Conservation (phyloP, 2,329 filamentous ascomycete species). For the Arthrobotrys pseudoclavata region DNA sequence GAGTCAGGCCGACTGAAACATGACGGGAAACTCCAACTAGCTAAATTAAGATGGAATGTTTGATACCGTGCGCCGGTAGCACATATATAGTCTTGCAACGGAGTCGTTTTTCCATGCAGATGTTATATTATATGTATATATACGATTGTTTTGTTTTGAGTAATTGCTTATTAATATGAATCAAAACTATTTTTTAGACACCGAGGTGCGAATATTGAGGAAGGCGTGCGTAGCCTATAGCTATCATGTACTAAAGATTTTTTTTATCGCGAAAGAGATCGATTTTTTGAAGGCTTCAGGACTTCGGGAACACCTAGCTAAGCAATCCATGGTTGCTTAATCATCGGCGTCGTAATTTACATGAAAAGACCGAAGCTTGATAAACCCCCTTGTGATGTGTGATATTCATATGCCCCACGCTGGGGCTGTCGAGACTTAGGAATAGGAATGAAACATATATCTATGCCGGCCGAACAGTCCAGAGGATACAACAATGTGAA, state of each 20-base stretch:
- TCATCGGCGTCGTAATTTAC: neutral
- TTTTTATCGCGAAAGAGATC: neutral
- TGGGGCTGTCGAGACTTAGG: constrained; percentile 1
- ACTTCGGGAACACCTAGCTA: neutral
- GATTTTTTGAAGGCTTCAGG: neutral
- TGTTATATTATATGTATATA: neutral
- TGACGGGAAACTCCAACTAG: neutral
- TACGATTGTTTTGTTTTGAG: neutral
- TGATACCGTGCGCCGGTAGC: neutral
- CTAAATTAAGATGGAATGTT: neutral
- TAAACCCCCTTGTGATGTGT: neutral
- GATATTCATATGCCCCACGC: neutral
- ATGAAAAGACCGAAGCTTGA: neutral
- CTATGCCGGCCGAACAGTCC: neutral
- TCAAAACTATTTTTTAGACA: constrained; percentile 4
- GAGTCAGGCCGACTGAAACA: neutral
- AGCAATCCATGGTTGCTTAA: neutral
- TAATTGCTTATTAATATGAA: constrained; percentile 4
- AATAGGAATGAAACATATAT: constrained; percentile 15
- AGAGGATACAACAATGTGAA: neutral
- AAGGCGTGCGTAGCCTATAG: neutral
- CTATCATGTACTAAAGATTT: neutral
- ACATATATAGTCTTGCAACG: neutral
- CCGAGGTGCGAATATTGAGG: neutral
- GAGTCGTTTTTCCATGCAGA: neutral